Evolutionary conservation across 2,329 filamentous ascomycete species (phyloP).

Genomic region (Penicillium polonicum): DNA sequence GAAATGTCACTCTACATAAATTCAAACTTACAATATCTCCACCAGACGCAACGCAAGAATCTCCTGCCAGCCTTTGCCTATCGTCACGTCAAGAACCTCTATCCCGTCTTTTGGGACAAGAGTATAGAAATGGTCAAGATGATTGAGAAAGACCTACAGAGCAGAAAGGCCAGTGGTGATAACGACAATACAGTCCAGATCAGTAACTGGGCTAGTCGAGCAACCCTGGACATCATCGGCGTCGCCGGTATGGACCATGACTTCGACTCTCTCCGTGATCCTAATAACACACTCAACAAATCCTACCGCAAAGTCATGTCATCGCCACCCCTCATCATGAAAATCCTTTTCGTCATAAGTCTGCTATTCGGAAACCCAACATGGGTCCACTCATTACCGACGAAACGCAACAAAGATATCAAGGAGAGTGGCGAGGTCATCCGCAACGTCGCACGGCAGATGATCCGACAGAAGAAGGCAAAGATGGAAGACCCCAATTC

Average conservation of each 20-base stretch:
- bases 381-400: slow-evolving; percentile 63
- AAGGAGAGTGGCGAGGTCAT: slow-evolving; percentile 57
- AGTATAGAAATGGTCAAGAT: slow-evolving; percentile 64
- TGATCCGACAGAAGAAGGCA: slow-evolving; percentile 70
- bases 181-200: slow-evolving; percentile 55
- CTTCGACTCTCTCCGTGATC: slow-evolving; percentile 64
- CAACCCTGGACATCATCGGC: slow-evolving; percentile 74
- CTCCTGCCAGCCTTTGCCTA: slow-evolving; percentile 83
- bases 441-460: slow-evolving; percentile 63
- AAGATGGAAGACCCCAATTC: slow-evolving; percentile 40
- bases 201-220: slow-evolving; percentile 62
- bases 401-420: slow-evolving; percentile 69
- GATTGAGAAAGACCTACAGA: slow-evolving; percentile 51
- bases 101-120: slow-evolving; percentile 81
- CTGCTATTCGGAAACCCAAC: slow-evolving; percentile 61
- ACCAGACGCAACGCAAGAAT: slow-evolving; percentile 64
- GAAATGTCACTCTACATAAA: not conserved
- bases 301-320: slow-evolving; percentile 32
- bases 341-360: slow-evolving; percentile 57
- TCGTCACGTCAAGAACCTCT: slow-evolving; percentile 79
- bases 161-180: slow-evolving; percentile 36
- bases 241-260: slow-evolving; percentile 69
- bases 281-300: slow-evolving; percentile 57
- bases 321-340: slow-evolving; percentile 17
- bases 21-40: not conserved